A percentile compares a stretch with the other conserved stretches of the same genome.
Conservation (phyloP, 768 basidiomycete species). For the Phylloporus arenicola region DNA sequence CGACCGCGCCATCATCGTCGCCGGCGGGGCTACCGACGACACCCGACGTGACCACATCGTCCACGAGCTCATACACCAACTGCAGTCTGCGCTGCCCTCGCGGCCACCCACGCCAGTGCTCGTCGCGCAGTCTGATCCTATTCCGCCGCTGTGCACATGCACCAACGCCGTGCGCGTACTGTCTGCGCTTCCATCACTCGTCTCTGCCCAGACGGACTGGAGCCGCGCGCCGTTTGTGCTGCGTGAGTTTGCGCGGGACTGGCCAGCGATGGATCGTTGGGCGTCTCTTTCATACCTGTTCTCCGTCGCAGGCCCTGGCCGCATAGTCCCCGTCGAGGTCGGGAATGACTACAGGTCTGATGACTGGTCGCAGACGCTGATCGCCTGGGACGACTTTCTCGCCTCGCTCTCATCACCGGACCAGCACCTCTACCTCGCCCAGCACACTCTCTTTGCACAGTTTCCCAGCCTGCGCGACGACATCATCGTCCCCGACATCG, state of each 20-base stretch:
- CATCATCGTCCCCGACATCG: constrained; percentile 82
- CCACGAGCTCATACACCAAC: constrained; percentile 50
- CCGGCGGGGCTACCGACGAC: constrained; percentile 62
- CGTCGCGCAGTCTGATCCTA: neutral
- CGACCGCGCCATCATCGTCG: constrained; percentile 79
- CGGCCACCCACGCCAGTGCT: constrained; percentile 7
- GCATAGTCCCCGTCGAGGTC: constrained; percentile 87
- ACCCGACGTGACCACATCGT: constrained; percentile 52
- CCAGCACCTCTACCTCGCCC: constrained; percentile 74
- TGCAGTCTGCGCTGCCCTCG: constrained; percentile 43
- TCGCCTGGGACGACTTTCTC: constrained; percentile 76
- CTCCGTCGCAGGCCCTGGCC: constrained; percentile 66
- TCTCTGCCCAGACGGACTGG: constrained; percentile 43
- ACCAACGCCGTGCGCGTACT: constrained; percentile 37
- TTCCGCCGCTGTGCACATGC: constrained; percentile 5
- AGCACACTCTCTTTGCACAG: constrained; percentile 80
- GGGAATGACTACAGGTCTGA: constrained; percentile 76
- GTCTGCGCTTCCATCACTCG: constrained; percentile 49
- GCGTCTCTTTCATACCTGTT: constrained; percentile 61
- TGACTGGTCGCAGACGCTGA: constrained; percentile 77
- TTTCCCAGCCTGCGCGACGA: constrained; percentile 76
- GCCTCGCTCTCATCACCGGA: constrained; percentile 32
- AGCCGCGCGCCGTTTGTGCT: constrained; percentile 67
- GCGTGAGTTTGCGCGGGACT: constrained; percentile 53
- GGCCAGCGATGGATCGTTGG: constrained; percentile 84